These are phyloP conservation scores for Serendipita indica DNA, from an alignment of 768 basidiomycete species.

Conservation along the genomic window DNA sequence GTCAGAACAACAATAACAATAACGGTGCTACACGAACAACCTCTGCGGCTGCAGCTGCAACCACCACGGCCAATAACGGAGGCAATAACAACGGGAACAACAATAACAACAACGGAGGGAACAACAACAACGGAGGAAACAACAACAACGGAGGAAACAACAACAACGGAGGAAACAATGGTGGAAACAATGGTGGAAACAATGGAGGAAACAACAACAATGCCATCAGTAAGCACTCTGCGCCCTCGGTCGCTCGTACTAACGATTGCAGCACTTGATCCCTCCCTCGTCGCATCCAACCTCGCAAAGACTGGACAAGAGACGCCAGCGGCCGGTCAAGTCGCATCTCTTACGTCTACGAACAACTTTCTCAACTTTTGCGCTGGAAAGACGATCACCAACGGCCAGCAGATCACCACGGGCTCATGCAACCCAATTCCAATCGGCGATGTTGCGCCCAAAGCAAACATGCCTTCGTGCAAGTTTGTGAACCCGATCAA, in stretches of 20 bases:
- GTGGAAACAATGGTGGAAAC: conserved; percentile 14
- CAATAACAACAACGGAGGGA: background rate
- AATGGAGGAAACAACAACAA: conserved; percentile 18
- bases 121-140: conserved; percentile 6
- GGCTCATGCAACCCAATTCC: conserved; percentile 47
- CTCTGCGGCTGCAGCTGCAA: background rate
- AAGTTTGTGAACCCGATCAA: conserved; percentile 38
- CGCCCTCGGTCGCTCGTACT: conserved; percentile 9
- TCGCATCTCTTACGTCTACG: conserved; percentile 35
- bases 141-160: conserved; percentile 9
- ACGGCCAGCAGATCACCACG: conserved; percentile 36
- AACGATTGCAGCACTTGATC: conserved; percentile 28
- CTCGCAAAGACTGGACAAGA: conserved; percentile 38
- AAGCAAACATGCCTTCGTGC: conserved; percentile 32
- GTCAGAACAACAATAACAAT: conserved; percentile 5
- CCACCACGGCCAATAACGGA: background rate
- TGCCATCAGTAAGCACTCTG: conserved; percentile 26
- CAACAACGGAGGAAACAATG: conserved; percentile 9
- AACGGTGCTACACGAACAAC: background rate
- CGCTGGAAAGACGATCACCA: conserved; percentile 31
- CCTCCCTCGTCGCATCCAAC: conserved; percentile 33
- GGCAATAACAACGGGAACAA: background rate
- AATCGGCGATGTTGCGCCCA: conserved; percentile 39
- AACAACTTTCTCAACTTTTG: conserved; percentile 36
- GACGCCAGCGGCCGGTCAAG: conserved; percentile 33